Conservation (phyloP, 176 grass and related monocot species). For the Elaeis guineensis region DNA sequence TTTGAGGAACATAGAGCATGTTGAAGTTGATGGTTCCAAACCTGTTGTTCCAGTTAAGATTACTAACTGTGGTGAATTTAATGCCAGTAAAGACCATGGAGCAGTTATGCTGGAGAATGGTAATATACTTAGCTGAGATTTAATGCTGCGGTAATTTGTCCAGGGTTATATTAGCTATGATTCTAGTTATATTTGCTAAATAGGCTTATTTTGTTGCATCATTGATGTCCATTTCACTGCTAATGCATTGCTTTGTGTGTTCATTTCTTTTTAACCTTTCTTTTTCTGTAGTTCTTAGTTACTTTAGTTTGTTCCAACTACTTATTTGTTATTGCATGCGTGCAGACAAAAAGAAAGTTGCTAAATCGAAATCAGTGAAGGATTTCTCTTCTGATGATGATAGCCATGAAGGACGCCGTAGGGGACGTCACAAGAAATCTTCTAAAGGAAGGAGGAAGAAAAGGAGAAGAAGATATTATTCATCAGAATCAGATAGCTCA, state of each 20-base stretch:
- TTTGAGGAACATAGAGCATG: constrained; percentile 74
- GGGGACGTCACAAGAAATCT: constrained; percentile 51
- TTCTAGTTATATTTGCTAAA: too few species aligned
- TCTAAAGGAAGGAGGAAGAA: constrained; percentile 75
- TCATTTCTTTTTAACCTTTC: too few species aligned
- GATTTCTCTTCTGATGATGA: constrained; percentile 44
- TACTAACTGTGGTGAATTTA: constrained; percentile 72
- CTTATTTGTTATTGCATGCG: not conserved
- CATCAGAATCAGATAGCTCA: constrained; percentile 77
- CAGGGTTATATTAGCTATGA: too few species aligned
- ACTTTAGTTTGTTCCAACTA: not conserved
- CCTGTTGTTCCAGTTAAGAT: constrained; percentile 72
- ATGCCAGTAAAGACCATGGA: constrained; percentile 28
- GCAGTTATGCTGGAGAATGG: constrained; percentile 32
- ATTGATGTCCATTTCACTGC: too few species aligned
- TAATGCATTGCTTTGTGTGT: too few species aligned
- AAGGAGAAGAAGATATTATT: constrained; percentile 57
- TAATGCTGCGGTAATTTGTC: too few species aligned
- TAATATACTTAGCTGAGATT: constrained; percentile 12
- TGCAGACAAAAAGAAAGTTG: constrained; percentile 57
- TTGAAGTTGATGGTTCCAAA: constrained; percentile 47
- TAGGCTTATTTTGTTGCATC: too few species aligned
- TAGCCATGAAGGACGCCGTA: constrained; percentile 45
- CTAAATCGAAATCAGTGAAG: constrained; percentile 56
- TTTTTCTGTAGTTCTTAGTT: not conserved